phyloP scores from a whole-genome alignment of 208 protist species.

The Entamoeba moshkovskii region DNA sequence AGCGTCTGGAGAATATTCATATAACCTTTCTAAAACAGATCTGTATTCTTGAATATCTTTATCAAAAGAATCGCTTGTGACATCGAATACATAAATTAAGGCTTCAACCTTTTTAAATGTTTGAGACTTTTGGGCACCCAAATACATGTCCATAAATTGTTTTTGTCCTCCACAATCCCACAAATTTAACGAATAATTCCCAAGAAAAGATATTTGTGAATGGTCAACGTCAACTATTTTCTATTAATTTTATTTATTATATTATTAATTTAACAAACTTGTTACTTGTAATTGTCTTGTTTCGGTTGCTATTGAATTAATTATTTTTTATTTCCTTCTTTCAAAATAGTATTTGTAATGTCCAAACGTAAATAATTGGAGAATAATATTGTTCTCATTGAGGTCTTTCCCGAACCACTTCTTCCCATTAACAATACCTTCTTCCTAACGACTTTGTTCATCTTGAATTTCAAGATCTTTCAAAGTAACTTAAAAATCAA shows the following conservation, averaged over 20 bases:
- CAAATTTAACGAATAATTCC: neutral
- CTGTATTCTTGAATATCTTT: slow-evolving; percentile 1
- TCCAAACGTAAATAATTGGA: neutral
- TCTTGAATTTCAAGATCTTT: neutral
- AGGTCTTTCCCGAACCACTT: neutral
- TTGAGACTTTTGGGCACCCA: neutral
- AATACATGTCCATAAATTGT: neutral
- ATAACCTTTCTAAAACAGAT: neutral
- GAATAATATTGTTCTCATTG: slow-evolving; percentile 3
- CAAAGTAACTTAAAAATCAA: no score
- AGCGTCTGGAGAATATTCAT: neutral
- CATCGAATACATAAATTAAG: neutral
- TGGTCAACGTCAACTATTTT: neutral
- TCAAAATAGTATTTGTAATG: neutral
- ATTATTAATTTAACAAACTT: neutral
- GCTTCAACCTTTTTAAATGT: neutral
- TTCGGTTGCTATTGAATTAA: neutral
- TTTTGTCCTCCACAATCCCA: slow-evolving; percentile 10
- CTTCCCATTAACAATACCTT: slow-evolving; percentile 7
- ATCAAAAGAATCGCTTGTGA: neutral
- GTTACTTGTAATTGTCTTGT: neutral
- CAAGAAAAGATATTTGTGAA: neutral
- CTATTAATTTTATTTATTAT: neutral
- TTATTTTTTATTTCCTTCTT: no score
- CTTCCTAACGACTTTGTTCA: neutral